Conservation (phyloP, 495 filamentous ascomycete genomes). For the Aspergillus indologenus region DNA sequence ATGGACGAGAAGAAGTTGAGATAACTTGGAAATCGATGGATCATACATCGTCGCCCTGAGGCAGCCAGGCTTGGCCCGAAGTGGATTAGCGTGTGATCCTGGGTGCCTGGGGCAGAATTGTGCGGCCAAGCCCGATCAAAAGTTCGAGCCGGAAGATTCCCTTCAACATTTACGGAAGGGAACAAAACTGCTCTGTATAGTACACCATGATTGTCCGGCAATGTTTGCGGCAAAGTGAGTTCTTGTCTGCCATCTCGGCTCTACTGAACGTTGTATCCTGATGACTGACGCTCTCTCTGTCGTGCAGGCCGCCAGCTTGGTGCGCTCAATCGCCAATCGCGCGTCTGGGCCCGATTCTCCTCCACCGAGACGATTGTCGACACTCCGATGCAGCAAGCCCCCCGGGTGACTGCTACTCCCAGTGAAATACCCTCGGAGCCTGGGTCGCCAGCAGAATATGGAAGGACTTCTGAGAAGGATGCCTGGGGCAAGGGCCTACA, state of each 20-base stretch:
- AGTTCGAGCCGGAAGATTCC: slow-evolving; percentile 39
- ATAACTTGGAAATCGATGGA: too few species aligned
- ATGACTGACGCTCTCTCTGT: slow-evolving; percentile 8
- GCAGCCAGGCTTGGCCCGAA: slow-evolving; percentile 4
- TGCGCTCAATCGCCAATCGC: slow-evolving; percentile 36
- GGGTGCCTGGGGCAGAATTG: slow-evolving; percentile 26
- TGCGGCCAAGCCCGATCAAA: slow-evolving; percentile 41
- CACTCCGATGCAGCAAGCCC: slow-evolving; percentile 19
- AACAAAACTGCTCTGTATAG: slow-evolving; percentile 13
- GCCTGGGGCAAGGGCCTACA: slow-evolving; percentile 12
- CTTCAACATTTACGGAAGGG: slow-evolving; percentile 13
- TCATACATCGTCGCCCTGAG: too few species aligned
- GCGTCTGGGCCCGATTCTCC: slow-evolving; percentile 35
- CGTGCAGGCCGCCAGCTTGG: slow-evolving; percentile 45
- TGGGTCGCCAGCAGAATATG: slow-evolving; percentile 8
- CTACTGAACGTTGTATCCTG: not conserved
- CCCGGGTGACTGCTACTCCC: slow-evolving; percentile 16
- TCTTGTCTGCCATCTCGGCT: not conserved
- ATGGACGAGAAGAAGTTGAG: too few species aligned
- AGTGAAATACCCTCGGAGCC: slow-evolving; percentile 16
- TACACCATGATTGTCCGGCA: slow-evolving; percentile 46
- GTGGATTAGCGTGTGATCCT: slow-evolving; percentile 13
- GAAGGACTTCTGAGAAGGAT: slow-evolving; percentile 1
- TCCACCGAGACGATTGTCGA: slow-evolving; percentile 35
- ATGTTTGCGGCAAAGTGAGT: slow-evolving; percentile 46